phyloP scores from a whole-genome alignment of 768 basidiomycete species.

The Trametes cubensis region DNA sequence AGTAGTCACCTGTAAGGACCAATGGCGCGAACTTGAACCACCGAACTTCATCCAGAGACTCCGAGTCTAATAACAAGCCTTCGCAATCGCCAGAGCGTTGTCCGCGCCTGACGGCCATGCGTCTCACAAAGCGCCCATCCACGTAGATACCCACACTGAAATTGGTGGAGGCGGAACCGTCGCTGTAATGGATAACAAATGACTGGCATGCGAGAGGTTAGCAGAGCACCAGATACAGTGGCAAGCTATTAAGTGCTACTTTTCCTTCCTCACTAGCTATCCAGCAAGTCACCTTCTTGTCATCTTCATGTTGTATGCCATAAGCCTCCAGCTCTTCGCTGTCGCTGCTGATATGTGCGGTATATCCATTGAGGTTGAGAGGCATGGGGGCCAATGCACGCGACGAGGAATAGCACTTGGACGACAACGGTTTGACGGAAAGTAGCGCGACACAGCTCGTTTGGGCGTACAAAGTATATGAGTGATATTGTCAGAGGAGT shows the following conservation, averaged over 20 bases:
- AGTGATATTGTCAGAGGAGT: no score
- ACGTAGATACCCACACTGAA: not conserved
- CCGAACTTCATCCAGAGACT: not conserved
- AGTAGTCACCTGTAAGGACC: not conserved
- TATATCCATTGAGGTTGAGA: not conserved
- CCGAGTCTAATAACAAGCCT: not conserved
- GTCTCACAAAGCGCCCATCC: not conserved
- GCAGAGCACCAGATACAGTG: not conserved
- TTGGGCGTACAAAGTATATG: no score
- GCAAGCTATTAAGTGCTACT: not conserved
- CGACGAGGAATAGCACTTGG: no score
- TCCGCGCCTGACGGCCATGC: not conserved
- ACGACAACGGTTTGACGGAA: no score
- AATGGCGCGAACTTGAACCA: not conserved
- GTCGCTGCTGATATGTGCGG: conserved; percentile 7
- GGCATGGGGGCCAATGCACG: no score
- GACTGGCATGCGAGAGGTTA: not conserved
- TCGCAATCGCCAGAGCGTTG: not conserved
- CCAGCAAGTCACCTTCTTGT: conserved; percentile 8
- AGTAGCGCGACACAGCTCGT: no score
- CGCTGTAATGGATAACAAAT: not conserved
- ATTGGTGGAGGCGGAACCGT: not conserved
- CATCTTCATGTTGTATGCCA: not conserved
- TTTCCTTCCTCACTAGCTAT: conserved; percentile 18
- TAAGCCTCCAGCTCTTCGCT: conserved; percentile 6